Base-by-base conservation (phyloP, 2,329 filamentous ascomycete genomes). In the Venturia asperata region DNA sequence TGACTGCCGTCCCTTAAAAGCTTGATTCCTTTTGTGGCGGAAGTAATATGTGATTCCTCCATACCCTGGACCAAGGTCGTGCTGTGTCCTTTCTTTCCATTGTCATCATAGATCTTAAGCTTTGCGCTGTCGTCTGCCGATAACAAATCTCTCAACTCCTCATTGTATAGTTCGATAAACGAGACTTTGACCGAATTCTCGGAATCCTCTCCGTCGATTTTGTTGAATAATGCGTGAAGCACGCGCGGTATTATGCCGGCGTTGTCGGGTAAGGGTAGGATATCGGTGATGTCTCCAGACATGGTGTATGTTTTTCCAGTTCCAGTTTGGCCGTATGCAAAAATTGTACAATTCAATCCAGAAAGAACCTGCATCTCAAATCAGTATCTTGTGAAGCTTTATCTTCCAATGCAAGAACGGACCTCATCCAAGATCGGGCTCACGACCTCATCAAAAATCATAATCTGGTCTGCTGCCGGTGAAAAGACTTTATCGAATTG, bases 301-400 rank as follows among this genome's bases (percentile, higher is more conserved):
- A 99, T 99, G 30, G 94, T 99, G 77, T 99, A 99, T 17, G 94
- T 99, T 77, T 99, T 99, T 71, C 94, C 94, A 0, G 94, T 99
- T 56, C 94, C 94, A 0, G 94, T 99, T 76, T 99, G 94, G 34
- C 94, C 94, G 75, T 99, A 99, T 42, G 94, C 94, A 72, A 99
- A 99, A 67, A 99, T 96, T 5, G 94, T 99, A 78, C 94, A 99
- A 76, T 99, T 99, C 79, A 91, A 97, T 63, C 94, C 94, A 30
- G 87, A 84, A 52, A 99, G 83, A 82, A 97, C 96, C 91, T 96
- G 70, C 15, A 66, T 37, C 45, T 17, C 24, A 41, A 1, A 61
- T 49, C 34, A 39, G 61, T 19, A 52, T 63, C 42, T n/a, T n/a
- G 1, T 39, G 3, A 58, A 64, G 13, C 19, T n/a, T 39, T n/a